Conservation (phyloP, 2,329 filamentous ascomycete genomes). For the Metarhizium anisopliae region DNA sequence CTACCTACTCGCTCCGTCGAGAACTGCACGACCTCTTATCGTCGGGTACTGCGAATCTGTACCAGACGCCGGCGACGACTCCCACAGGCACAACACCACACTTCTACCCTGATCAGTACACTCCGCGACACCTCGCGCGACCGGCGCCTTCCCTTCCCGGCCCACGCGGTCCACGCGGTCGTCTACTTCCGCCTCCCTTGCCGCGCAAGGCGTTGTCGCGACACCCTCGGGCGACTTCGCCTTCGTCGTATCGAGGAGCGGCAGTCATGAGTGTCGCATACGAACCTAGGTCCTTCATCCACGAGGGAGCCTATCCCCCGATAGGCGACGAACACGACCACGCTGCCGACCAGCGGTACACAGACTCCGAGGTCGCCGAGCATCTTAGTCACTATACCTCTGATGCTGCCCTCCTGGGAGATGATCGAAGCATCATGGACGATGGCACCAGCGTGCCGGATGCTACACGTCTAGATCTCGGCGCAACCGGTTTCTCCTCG, state of each 20-base stretch:
- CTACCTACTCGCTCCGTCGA: constrained; percentile 10
- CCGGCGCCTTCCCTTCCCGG: constrained; percentile 4
- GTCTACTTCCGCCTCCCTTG: constrained; percentile 6
- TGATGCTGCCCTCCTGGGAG: constrained; percentile 18
- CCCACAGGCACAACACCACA: not conserved
- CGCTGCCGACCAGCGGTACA: constrained; percentile 30
- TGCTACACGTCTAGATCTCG: constrained; percentile 29
- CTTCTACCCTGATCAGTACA: not conserved
- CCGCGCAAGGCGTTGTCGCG: constrained; percentile 6
- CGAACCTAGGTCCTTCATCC: constrained; percentile 39
- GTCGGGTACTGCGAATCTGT: not conserved
- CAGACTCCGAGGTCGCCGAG: constrained; percentile 33
- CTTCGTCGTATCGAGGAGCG: constrained; percentile 11
- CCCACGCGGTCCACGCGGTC: constrained; percentile 1
- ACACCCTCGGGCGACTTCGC: constrained; percentile 7
- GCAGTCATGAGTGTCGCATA: constrained; percentile 43
- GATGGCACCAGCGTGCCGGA: constrained; percentile 31
- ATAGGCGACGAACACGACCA: constrained; percentile 37
- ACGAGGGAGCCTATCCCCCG: constrained; percentile 37
- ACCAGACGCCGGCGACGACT: constrained; percentile 2
- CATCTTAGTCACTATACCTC: constrained; percentile 35
- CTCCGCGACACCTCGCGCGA: constrained; percentile 6
- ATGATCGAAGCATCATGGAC: constrained; percentile 23
- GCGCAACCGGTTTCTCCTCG: constrained; percentile 22
- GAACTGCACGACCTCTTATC: constrained; percentile 6